Base-by-base conservation (phyloP, 2,329 filamentous ascomycete genomes). In the Tolypocladium album region DNA sequence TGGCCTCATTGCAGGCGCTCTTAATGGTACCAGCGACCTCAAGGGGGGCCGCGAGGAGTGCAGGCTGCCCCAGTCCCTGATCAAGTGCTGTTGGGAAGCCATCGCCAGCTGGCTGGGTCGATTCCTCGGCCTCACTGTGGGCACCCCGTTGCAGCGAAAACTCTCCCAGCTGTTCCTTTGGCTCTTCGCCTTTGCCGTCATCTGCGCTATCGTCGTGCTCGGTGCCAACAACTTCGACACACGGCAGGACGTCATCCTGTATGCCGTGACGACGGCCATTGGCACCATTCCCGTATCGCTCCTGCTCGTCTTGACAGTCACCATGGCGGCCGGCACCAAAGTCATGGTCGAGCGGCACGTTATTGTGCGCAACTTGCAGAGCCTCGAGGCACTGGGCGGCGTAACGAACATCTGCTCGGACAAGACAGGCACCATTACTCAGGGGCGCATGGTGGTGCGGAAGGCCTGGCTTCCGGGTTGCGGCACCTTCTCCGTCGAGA, bases 101-200 rank as follows among this genome's bases (percentile, higher is more conserved):
- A 72, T 72, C 36, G 79, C 78, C 60, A 77, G 80, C 65, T 72
- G 77, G 24, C 65, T 81, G 56, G 76, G 75, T 27, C 73, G 76
- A 62, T 78, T 82, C 68, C 79, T 83, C 58, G 81, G 76, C 57
- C 69, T 78, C 61, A 74, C 71, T 43, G 74, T 84, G 38, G 87
- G 87, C 47, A 90, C 87, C 12, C 87, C 87, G 1, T 76, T 90
- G 43, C 86, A 89, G 70, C 82, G 81, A 64, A 88, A 87, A 69
- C 75, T 90, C 56, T 87, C 84, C 66, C 86, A 88, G 70, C 82
- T 90, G 60, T 87, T 87, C 11, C 80, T 88, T 34, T 72, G 86
- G 2, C 80, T 90, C 2, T 88, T 90, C 66, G 82, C 78, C 56
- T 81, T 86, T 42, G 87, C 76, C 55, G 67, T 78, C 45, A 60